A percentile compares a stretch with the other conserved stretches of the same genome.
These are phyloP conservation scores for Tricholoma furcatifolium DNA, from an alignment of 768 basidiomycete species.

Conservation along the genomic window DNA sequence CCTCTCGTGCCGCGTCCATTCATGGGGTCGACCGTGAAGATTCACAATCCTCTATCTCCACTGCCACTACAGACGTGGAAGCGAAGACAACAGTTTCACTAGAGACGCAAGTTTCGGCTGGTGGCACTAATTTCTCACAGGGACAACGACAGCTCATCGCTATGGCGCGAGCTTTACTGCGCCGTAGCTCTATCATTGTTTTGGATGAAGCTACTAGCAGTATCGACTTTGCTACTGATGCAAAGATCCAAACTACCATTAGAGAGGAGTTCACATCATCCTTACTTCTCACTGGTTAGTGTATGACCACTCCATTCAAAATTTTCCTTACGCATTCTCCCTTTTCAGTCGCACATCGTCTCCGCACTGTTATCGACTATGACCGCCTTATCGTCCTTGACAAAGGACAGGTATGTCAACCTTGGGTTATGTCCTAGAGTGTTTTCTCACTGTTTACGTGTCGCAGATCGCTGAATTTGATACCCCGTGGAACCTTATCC, in stretches of 20 bases:
- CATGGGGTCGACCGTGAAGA: constrained; percentile 37
- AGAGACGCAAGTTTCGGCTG: constrained; percentile 79
- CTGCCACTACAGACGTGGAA: constrained; percentile 55
- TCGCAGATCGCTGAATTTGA: constrained; percentile 61
- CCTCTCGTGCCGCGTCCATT: constrained; percentile 45
- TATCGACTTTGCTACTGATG: constrained; percentile 85
- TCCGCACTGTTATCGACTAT: constrained; percentile 80
- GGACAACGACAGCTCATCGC: constrained; percentile 89
- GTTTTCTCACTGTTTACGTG: background rate
- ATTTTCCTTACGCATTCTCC: background rate
- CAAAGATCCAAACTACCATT: constrained; percentile 88
- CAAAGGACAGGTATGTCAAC: constrained; percentile 47
- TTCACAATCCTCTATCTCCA: constrained; percentile 32
- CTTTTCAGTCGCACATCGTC: constrained; percentile 62
- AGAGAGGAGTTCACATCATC: constrained; percentile 80
- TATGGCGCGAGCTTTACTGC: constrained; percentile 78
- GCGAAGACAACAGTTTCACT: constrained; percentile 58
- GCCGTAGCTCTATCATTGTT: constrained; percentile 71
- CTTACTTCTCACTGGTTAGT: constrained; percentile 68
- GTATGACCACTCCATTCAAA: background rate
- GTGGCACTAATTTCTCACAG: constrained; percentile 89
- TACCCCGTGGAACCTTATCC: constrained; percentile 67
- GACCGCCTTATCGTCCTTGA: constrained; percentile 78
- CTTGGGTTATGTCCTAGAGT: background rate
- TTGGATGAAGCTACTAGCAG: constrained; percentile 85